Conservation (phyloP, 208 protist genomes). For the Acanthamoeba healyi region DNA sequence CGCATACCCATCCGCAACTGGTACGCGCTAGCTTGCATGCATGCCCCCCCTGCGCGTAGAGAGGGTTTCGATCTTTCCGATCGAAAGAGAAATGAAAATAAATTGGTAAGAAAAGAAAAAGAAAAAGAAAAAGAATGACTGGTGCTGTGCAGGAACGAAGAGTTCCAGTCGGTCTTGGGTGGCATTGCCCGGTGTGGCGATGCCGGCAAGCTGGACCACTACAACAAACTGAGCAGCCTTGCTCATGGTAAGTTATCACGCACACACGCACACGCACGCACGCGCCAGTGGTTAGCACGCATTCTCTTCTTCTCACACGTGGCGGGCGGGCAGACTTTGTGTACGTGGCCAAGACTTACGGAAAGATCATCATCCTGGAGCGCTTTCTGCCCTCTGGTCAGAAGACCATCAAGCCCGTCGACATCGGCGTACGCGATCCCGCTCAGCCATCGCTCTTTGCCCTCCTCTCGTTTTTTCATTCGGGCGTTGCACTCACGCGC, state of each 20-base stretch:
- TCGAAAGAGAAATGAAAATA: too few relatives aligned
- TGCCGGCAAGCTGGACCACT: background rate
- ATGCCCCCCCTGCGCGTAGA: too few relatives aligned
- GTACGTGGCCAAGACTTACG: slow-evolving; percentile 38
- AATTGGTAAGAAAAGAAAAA: too few relatives aligned
- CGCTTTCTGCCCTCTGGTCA: slow-evolving; percentile 27
- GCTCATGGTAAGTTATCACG: background rate
- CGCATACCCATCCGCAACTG: slow-evolving; percentile 27
- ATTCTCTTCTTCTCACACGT: background rate
- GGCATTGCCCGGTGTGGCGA: slow-evolving; percentile 6
- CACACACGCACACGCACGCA: background rate
- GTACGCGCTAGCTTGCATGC: background rate
- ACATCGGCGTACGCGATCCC: background rate
- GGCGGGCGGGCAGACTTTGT: slow-evolving; percentile 1
- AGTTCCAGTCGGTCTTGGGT: slow-evolving; percentile 8
- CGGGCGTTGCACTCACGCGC: too few relatives aligned
- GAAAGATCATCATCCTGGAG: slow-evolving; percentile 65
- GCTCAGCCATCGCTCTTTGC: background rate
- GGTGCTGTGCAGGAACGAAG: slow-evolving; percentile 2
- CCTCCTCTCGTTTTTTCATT: background rate
- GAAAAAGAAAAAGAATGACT: too few relatives aligned
- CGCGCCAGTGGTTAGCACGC: background rate
- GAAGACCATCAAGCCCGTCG: slow-evolving; percentile 67
- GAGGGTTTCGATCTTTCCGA: background rate
- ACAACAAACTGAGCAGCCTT: slow-evolving; percentile 41